phyloP scores from a whole-genome alignment of 2,329 filamentous ascomycete species.

The Paecilomyces sp. region DNA sequence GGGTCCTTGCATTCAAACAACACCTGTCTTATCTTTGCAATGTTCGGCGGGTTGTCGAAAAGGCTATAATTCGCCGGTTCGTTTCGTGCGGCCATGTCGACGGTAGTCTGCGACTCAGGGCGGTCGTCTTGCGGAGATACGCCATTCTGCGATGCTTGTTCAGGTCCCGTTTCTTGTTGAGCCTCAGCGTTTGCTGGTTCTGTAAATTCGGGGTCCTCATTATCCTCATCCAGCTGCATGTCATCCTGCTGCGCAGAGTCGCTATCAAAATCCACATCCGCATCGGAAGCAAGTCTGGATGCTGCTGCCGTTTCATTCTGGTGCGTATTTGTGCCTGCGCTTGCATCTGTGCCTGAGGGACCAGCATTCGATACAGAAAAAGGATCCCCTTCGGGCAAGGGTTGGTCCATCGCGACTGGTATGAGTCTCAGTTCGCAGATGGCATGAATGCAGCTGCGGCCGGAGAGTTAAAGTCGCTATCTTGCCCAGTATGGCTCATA shows the following conservation, averaged over 20 bases:
- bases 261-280: neutral
- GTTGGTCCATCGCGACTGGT: conserved; percentile 25
- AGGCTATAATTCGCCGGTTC: conserved; percentile 18
- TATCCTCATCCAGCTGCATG: conserved; percentile 4
- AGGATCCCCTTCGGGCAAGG: conserved; percentile 10
- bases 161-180: neutral
- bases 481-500: neutral
- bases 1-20: conserved; percentile 40
- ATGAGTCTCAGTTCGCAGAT: conserved; percentile 3
- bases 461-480: neutral
- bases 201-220: neutral
- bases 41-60: conserved; percentile 36
- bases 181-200: neutral
- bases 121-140: neutral
- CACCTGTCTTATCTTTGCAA: conserved; percentile 34
- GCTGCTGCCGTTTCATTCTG: conserved; percentile 7
- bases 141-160: neutral
- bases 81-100: neutral
- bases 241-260: neutral
- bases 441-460: conserved; percentile 4
- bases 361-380: conserved; percentile 13
- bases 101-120: neutral
- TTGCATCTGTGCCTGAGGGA: conserved; percentile 4
- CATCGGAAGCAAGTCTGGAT: neutral
- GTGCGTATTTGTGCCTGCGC: conserved; percentile 6